Evolutionary conservation across 495 filamentous ascomycete genomes (phyloP).

Genomic region (Neurospora sp.): DNA sequence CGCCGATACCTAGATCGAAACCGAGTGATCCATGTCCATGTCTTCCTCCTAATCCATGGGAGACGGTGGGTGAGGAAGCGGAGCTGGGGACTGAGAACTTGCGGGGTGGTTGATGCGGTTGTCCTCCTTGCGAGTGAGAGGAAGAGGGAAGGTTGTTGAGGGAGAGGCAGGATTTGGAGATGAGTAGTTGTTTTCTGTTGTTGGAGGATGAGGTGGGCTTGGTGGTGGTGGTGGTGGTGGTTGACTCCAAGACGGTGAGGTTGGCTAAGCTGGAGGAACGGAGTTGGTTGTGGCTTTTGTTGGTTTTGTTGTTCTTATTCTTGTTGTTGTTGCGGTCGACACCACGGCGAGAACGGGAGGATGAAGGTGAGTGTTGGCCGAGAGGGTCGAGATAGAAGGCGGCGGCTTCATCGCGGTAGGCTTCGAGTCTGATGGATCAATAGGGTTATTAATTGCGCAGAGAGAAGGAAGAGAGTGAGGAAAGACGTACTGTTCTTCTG

Average conservation of each 20-base stretch:
- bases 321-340: background rate
- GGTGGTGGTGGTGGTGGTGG: background rate
- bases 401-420: constrained; percentile 33
- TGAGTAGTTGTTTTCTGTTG: background rate
- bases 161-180: background rate
- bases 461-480: background rate
- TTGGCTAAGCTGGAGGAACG: background rate
- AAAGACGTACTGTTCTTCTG: constrained; percentile 31
- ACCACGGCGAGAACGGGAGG: background rate
- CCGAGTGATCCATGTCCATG: background rate
- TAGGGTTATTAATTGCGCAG: background rate
- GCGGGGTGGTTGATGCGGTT: background rate
- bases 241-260: background rate
- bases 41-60: background rate
- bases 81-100: background rate
- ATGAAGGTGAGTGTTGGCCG: background rate
- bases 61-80: background rate
- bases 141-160: background rate
- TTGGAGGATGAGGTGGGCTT: background rate
- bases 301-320: background rate
- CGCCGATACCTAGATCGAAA: background rate
- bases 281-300: background rate
- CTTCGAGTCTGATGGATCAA: constrained; percentile 18
- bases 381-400: constrained; percentile 22
- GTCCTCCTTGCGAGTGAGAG: background rate